Base-by-base conservation (phyloP, 78 protist species). In the Dictyostelium purpureum region DNA sequence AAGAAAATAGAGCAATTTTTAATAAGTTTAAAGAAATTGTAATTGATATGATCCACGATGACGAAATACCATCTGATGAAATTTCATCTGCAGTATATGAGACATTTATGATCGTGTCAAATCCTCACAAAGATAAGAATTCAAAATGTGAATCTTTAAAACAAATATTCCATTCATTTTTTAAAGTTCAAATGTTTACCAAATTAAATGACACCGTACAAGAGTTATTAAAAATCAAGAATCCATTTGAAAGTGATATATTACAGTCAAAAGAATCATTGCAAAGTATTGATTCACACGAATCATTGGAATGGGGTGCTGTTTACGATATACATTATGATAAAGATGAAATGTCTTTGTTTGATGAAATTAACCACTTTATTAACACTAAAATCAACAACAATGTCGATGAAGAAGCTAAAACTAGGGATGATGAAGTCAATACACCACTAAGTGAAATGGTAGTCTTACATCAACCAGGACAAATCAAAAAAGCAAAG, bases 61-160 rank as follows among this genome's bases (percentile, higher is more conserved):
- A 70, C 56, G 92, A 85, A 19, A 31, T 73, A 45, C 74, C 92
- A 47, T 42, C 65, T 0, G 92, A 85, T 18, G 92, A 85, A 14
- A 40, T 85, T 2, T 51, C 78, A 26, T 37, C 74, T 6, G 92
- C 92, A 24, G 57, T 61, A 12, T 85, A 85, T 85, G 75, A 85
- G 52, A 38, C 82, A n/a, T 85, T 85, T 45, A 85, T 85, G 92
- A 61, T 73, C 19, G 67, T 85, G 38, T 81, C 57, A 7, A 85
- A 85, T 59, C 92, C 92, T 59, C 70, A 73, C 11, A 85, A 85
- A 35, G 92, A 85, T 26, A 59, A 42, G 24, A 26, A 38, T 5
- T 61, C 77, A 4, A 85, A 85, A 42, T 77, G 79, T 57, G 81
- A 85, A 42, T 73, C 77, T 24, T 69, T 85, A 31, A n/a, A 65